phyloP scores from a whole-genome alignment of 2,329 filamentous ascomycete genomes.

The Pestalotiopsis fici region DNA sequence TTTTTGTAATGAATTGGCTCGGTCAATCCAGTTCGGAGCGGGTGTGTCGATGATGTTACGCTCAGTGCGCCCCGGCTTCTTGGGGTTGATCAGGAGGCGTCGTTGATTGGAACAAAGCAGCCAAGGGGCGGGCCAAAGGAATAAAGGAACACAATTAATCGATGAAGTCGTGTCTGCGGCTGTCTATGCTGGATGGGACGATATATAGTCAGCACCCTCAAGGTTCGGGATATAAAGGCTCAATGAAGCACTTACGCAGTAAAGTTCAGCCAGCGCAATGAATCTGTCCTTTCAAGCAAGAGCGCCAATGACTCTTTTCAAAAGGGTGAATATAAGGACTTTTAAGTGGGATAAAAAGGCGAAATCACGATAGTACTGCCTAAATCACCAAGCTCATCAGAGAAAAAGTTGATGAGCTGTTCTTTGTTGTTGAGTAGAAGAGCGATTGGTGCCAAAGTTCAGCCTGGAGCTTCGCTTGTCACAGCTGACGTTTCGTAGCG shows the following conservation, averaged over 20 bases:
- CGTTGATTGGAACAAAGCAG: background rate
- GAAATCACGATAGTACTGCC: background rate
- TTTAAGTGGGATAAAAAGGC: background rate
- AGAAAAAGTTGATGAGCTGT: background rate
- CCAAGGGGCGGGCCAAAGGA: background rate
- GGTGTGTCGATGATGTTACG: background rate
- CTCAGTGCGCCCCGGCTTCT: background rate
- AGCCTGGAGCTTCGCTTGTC: slow-evolving; percentile 2
- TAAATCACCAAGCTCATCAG: background rate
- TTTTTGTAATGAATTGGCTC: background rate
- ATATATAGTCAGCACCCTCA: background rate
- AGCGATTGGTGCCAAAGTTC: background rate
- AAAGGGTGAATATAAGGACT: too few species aligned
- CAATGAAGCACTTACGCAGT: background rate
- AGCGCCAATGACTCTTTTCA: background rate
- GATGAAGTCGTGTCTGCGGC: background rate
- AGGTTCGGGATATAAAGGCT: background rate
- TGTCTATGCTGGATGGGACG: background rate
- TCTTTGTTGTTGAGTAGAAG: background rate
- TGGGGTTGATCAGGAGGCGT: background rate
- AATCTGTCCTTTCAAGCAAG: background rate
- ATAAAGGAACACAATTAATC: background rate
- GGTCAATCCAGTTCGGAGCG: background rate
- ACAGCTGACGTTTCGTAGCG: slow-evolving; percentile 11
- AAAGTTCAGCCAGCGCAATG: background rate